phyloP scores from a whole-genome alignment of 148 eudicot species.

The Salicornia ramosissima region DNA sequence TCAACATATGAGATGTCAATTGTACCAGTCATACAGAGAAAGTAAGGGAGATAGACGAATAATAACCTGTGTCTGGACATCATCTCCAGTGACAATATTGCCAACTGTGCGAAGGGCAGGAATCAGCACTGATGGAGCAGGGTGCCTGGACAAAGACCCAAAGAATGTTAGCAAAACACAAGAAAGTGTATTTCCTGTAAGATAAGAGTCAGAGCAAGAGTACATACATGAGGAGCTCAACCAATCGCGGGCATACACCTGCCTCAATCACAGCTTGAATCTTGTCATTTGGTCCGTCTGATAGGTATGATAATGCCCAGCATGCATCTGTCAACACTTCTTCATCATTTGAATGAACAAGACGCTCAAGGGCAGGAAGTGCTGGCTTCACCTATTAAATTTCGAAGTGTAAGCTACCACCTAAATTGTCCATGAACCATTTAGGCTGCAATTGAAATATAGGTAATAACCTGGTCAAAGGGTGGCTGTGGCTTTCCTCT shows the following conservation, averaged over 20 bases:
- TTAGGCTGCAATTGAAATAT: not conserved
- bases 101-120: constrained; percentile 85
- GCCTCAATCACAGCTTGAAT: constrained; percentile 89
- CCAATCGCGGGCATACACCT: constrained; percentile 65
- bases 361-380: constrained; percentile 72
- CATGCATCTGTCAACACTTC: constrained; percentile 87
- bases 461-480: constrained; percentile 60
- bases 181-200: constrained; percentile 10
- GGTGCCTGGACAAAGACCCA: constrained; percentile 22
- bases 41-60: not conserved
- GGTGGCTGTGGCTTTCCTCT: constrained; percentile 80
- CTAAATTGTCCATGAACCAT: constrained; percentile 1
- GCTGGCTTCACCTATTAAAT: constrained; percentile 56
- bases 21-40: not conserved
- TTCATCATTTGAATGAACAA: constrained; percentile 73
- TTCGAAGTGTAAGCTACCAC: not conserved
- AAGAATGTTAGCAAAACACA: not conserved
- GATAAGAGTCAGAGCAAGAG: not conserved
- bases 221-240: constrained; percentile 72
- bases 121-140: constrained; percentile 63
- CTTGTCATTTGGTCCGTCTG: constrained; percentile 85
- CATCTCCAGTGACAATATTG: constrained; percentile 83
- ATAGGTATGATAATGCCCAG: constrained; percentile 86
- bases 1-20: not conserved
- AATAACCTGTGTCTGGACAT: constrained; percentile 73